phyloP scores from a whole-genome alignment of 2,329 filamentous ascomycete genomes.

The Orbilia ellipsospora region DNA sequence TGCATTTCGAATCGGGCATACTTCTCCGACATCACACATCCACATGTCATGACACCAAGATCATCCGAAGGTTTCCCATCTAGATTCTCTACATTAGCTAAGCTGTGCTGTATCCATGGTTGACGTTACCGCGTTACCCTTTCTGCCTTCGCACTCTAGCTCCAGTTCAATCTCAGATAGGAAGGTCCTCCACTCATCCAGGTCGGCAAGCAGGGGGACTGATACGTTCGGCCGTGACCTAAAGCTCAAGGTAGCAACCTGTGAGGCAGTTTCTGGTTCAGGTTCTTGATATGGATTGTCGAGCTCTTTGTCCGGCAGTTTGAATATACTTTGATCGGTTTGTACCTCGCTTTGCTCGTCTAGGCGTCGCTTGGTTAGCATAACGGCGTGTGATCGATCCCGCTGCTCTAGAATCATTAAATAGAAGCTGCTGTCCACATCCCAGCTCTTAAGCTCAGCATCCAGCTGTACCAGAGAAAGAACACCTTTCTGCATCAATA shows the following conservation, averaged over 20 bases:
- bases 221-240: constrained; percentile 55
- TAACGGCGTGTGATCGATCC: constrained; percentile 47
- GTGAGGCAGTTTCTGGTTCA: constrained; percentile 49
- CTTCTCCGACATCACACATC: constrained; percentile 55
- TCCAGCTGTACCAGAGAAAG: constrained; percentile 49
- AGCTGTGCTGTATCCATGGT: constrained; percentile 50
- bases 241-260: constrained; percentile 56
- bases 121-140: constrained; percentile 49
- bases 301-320: constrained; percentile 53
- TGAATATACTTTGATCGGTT: constrained; percentile 55
- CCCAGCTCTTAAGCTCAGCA: constrained; percentile 45
- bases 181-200: constrained; percentile 56
- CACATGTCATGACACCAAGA: constrained; percentile 55
- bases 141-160: constrained; percentile 56
- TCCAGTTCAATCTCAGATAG: constrained; percentile 56
- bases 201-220: constrained; percentile 55
- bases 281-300: constrained; percentile 49
- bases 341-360: constrained; percentile 55
- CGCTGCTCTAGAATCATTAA: constrained; percentile 55
- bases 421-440: constrained; percentile 53
- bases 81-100: constrained; percentile 52
- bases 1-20: constrained; percentile 49
- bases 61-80: constrained; percentile 55
- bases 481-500: constrained; percentile 53
- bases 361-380: constrained; percentile 50